These are phyloP conservation scores for Lactarius vividus DNA, from an alignment of 768 basidiomycete species.

Conservation along the genomic window DNA sequence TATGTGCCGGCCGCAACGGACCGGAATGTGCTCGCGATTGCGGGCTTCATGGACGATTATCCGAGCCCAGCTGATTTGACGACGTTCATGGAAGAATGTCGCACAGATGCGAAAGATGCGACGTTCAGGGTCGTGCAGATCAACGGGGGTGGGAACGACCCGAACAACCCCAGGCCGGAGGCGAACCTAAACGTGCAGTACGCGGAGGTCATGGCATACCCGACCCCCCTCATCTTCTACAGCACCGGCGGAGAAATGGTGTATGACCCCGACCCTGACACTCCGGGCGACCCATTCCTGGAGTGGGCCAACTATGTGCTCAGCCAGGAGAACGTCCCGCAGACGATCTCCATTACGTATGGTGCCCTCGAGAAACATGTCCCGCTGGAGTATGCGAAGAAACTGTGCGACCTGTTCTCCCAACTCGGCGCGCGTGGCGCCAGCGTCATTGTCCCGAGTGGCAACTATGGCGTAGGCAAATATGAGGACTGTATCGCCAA, in stretches of 20 bases:
- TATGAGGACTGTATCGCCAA: background rate
- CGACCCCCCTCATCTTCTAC: too few relatives aligned
- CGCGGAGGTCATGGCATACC: too few relatives aligned
- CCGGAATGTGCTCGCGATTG: background rate
- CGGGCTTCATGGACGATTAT: background rate
- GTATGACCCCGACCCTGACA: too few relatives aligned
- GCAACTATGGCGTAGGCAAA: background rate
- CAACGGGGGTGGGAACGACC: background rate
- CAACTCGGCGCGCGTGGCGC: background rate
- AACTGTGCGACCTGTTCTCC: background rate
- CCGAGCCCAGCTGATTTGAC: background rate
- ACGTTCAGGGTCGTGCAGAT: background rate
- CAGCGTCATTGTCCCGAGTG: background rate
- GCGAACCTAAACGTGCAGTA: too few relatives aligned
- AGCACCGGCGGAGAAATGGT: too few relatives aligned
- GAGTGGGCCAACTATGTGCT: too few relatives aligned
- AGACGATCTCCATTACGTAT: background rate
- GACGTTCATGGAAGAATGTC: background rate
- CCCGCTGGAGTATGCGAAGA: background rate
- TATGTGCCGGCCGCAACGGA: background rate
- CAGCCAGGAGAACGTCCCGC: background rate
- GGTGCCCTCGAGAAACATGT: too few relatives aligned
- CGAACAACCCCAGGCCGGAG: background rate
- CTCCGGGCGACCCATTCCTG: too few relatives aligned
- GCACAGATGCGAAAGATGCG: background rate